Evolutionary conservation across 2,329 filamentous ascomycete species (phyloP), one percentile per base, ranked within the genome.

Genomic region (Neofusicoccum sp.): DNA sequence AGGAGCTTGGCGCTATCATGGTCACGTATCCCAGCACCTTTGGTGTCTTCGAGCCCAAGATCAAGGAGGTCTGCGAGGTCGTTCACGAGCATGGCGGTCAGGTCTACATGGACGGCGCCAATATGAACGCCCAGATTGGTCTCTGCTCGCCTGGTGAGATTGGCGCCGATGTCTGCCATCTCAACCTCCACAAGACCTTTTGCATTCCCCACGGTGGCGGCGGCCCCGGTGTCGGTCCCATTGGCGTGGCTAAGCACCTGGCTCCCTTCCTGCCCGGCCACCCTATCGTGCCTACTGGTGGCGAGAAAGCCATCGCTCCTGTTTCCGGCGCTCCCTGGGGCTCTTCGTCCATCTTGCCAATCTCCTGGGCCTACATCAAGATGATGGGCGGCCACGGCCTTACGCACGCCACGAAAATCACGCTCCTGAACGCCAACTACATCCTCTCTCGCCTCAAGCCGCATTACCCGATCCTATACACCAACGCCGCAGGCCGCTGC

Each of bases 151-250:
- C 93, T 1, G 93, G 93, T 40, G 92, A 96, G 74, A 96, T 98
- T 66, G 93, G 93, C 20, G 93, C 93, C 31, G 93, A 98, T 73
- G 93, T 97, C 40, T 98, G 93, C 83, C 93, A 97, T 79, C 82
- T 98, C 63, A 98, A 98, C 77, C 84, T 98, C 43, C 93, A 98
- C 85, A 98, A 98, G 84, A 98, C 93, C 3, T 98, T 98, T 82
- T 98, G 93, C 74, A 98, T 98, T 70, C 93, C 93, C 48, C 93
- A 98, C 76, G 93, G 93, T 60, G 93, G 93, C 65, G 93, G 93
- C 65, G 93, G 93, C 14, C 93, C 93, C 8, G 93, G 93, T 69
- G 91, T 97, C 38, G 93, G 93, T 2, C 93, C 93, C 58, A 96
- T 98, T 66, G 93, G 92, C 71, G 93, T 96, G 60, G 95, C 93